Percentiles rank a stretch among this genome's conserved stretches.
Evolutionary conservation across 2,329 filamentous ascomycete species (phyloP).

Genomic region (Metarhizium humberi): DNA sequence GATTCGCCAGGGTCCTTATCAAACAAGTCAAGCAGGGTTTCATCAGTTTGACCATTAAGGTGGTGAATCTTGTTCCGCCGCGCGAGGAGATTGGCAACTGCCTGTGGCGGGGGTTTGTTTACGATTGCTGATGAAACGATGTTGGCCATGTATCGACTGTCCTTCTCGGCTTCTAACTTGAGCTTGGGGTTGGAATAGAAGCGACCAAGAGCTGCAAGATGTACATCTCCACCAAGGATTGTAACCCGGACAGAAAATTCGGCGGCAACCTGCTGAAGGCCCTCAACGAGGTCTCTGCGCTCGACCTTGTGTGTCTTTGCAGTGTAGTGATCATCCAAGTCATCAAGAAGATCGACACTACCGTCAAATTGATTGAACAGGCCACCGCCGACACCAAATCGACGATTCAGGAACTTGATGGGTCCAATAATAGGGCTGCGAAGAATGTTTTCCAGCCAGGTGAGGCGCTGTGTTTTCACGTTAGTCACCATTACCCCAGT

Average conservation of each 20-base stretch:
- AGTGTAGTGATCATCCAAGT: conserved; percentile 94
- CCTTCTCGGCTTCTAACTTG: conserved; percentile 65
- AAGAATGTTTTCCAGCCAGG: conserved; percentile 94
- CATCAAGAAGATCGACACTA: conserved; percentile 83
- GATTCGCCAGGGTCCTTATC: conserved; percentile 72
- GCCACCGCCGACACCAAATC: conserved; percentile 75
- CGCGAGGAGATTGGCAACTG: conserved; percentile 82
- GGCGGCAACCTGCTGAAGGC: conserved; percentile 73
- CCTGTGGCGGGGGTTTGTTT: conserved; percentile 84
- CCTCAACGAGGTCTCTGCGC: conserved; percentile 66
- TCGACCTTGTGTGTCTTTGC: conserved; percentile 86
- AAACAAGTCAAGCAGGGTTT: conserved; percentile 91
- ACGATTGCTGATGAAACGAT: conserved; percentile 91
- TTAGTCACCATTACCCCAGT: conserved; percentile 3
- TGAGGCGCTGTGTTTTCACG: conserved; percentile 52
- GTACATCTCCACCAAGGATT: conserved; percentile 89
- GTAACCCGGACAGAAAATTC: conserved; percentile 85
- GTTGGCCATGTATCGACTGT: conserved; percentile 93
- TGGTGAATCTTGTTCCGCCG: conserved; percentile 78
- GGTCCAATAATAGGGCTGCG: conserved; percentile 79
- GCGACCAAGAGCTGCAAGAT: conserved; percentile 81
- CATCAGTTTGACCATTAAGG: conserved; percentile 65
- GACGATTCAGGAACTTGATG: conserved; percentile 80
- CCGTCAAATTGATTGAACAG: conserved; percentile 94
- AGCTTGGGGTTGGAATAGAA: conserved; percentile 88